Conservation (phyloP, 257 asterid species). For the Solanum chilense region DNA sequence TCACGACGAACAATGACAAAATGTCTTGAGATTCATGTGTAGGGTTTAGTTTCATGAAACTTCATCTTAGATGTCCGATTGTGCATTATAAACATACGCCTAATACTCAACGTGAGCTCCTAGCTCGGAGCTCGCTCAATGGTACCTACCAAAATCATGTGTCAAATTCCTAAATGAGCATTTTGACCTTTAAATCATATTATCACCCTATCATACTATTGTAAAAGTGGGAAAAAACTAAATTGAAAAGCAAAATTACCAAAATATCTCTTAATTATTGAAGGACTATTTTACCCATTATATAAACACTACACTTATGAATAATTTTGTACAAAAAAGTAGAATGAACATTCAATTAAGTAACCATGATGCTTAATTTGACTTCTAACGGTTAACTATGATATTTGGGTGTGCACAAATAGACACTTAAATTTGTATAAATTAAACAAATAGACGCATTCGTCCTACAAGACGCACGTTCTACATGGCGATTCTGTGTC, state of each 20-base stretch:
- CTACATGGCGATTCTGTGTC: too few relatives aligned
- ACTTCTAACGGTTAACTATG: not conserved
- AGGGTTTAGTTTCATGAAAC: too few relatives aligned
- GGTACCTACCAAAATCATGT: not conserved
- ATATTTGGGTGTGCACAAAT: accelerated
- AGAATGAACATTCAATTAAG: too few relatives aligned
- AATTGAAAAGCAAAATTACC: not conserved
- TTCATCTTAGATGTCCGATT: too few relatives aligned
- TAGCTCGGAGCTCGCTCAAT: too few relatives aligned
- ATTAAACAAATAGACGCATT: not conserved
- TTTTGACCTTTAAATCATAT: not conserved
- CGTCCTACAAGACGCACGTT: not conserved
- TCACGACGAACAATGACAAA: too few relatives aligned
- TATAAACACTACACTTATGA: not conserved
- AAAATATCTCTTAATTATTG: not conserved
- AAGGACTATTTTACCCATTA: not conserved
- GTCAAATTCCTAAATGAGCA: not conserved
- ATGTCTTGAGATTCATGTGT: too few relatives aligned
- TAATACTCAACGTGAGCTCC: too few relatives aligned
- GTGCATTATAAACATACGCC: too few relatives aligned
- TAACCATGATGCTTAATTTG: too few relatives aligned
- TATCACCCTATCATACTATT: not conserved
- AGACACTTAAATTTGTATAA: too few relatives aligned
- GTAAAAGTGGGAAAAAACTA: not conserved
- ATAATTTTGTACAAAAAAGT: not conserved